Base-by-base conservation (phyloP, 2,329 filamentous ascomycete genomes). In the Pyrenochaeta sp. region DNA sequence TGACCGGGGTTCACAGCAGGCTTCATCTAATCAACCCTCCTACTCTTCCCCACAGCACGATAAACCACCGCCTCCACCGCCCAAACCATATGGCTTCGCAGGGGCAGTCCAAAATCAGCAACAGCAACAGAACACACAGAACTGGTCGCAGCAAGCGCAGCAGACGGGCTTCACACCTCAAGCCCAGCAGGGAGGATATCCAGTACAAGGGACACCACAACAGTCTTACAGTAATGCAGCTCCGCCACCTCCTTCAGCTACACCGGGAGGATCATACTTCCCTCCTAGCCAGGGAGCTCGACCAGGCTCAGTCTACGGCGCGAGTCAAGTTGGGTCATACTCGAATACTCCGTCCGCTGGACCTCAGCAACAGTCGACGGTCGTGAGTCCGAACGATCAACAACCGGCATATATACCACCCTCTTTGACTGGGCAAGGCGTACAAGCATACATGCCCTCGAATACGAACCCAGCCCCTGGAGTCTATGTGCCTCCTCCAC, bases 401-500 rank as follows among this genome's bases (percentile, higher is more conserved):
- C 69, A 72, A 12, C 67, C 74, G 2, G 65, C 72, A 36, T 73
- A 77, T 55, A 68, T 73, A 47, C 72, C 73, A 7, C 72, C 73
- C 9, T 71, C 74, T 32, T 54, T 76, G 27, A 68, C 68, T 4
- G 73, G 73, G 5, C 73, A 76, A 53, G 72, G 72, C 19, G 65
- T 71, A 7, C 72, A 76, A 43, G 65, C 69, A n/a, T 77, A 76
- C 39, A 65, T 74, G 58, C 68, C 73, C 3, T 65, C 63, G 15
- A 76, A 77, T 19, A 71, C 72, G 5, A 76, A 77, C 32, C 73
- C 70, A n/a, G 65, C 72, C 59, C 70, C 74, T 5, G 73, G 74
- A 22, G 70, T 73, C 8, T 77, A 78, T 50, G 65, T 73, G 2
- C 73, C 75, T 62, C 74, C 75, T 5, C 73, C 75, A 9, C 74